Evolutionary conservation across 1,284 basidiomycete species (phyloP).

Genomic region (Trametes pubescens): DNA sequence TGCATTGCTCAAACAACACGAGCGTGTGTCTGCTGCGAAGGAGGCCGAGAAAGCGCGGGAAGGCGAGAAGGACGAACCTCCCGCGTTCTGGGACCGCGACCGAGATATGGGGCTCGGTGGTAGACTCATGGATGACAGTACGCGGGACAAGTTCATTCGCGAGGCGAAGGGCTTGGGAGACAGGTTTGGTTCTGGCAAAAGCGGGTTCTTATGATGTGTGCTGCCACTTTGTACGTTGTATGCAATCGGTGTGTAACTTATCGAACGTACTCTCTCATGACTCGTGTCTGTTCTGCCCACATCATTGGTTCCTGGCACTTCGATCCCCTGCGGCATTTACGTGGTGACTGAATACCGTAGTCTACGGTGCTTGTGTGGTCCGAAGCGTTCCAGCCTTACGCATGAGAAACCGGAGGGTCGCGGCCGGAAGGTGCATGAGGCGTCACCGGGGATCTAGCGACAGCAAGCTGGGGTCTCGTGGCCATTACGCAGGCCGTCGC

Average conservation of each 20-base stretch:
- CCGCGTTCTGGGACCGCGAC: constrained; percentile 87
- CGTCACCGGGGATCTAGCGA: background rate
- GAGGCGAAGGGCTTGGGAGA: constrained; percentile 84
- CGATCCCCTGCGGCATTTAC: background rate
- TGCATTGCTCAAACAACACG: constrained; percentile 71
- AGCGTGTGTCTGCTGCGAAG: too few species aligned
- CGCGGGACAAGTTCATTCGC: constrained; percentile 77
- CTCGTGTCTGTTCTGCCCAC: background rate
- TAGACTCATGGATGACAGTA: constrained; percentile 84
- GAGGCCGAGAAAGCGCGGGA: constrained; percentile 45
- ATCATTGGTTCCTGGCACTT: too few species aligned
- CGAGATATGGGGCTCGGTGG: constrained; percentile 89
- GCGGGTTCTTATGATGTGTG: constrained; percentile 58
- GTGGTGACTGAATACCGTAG: background rate
- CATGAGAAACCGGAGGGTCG: background rate
- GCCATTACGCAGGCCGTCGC: background rate
- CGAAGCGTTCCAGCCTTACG: background rate
- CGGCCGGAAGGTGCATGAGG: background rate
- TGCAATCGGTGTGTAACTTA: background rate
- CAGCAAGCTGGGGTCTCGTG: background rate
- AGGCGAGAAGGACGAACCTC: constrained; percentile 59
- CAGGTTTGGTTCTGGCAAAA: constrained; percentile 78
- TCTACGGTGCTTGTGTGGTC: background rate
- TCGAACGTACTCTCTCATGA: background rate
- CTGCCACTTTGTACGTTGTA: constrained; percentile 3